These are phyloP conservation scores for Mycena vulgaris DNA, from an alignment of 768 basidiomycete species.

Conservation along the genomic window DNA sequence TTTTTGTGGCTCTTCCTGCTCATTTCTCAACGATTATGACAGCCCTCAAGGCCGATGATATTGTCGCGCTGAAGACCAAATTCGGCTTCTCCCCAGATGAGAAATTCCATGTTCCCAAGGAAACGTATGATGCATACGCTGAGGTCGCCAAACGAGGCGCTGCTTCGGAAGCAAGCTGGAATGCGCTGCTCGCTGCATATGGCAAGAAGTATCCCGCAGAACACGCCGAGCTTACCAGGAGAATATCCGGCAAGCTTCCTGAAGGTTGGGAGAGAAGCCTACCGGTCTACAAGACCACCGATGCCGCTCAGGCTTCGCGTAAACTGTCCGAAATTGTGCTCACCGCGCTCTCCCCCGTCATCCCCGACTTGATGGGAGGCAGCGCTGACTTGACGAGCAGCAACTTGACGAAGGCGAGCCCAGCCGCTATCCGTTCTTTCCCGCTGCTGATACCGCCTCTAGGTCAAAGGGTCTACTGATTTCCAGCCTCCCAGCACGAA, in stretches of 20 bases:
- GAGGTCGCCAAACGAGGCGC: slow-evolving; percentile 82
- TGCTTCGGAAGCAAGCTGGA: slow-evolving; percentile 82
- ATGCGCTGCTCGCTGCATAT: slow-evolving; percentile 76
- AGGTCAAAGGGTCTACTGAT: slow-evolving; percentile 87
- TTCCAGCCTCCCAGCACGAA: slow-evolving; percentile 93
- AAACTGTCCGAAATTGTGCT: slow-evolving; percentile 94
- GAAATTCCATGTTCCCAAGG: slow-evolving; percentile 84
- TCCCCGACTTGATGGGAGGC: slow-evolving; percentile 92
- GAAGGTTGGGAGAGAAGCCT: slow-evolving; percentile 89
- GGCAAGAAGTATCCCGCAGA: slow-evolving; percentile 85
- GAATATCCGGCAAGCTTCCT: slow-evolving; percentile 88
- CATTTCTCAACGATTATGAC: slow-evolving; percentile 23
- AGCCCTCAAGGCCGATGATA: slow-evolving; percentile 96
- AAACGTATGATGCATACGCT: slow-evolving; percentile 78
- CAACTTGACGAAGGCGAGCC: slow-evolving; percentile 67
- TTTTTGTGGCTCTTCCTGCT: slow-evolving; percentile 3
- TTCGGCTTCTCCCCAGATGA: slow-evolving; percentile 86
- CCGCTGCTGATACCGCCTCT: neutral
- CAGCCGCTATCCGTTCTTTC: neutral
- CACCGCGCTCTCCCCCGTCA: slow-evolving; percentile 76
- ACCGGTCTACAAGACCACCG: slow-evolving; percentile 87
- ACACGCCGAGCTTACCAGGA: slow-evolving; percentile 88
- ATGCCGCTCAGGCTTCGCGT: slow-evolving; percentile 90
- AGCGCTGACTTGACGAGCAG: slow-evolving; percentile 94
- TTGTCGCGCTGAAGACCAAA: slow-evolving; percentile 85